These are phyloP conservation scores for Kuraishia borneana DNA, from an alignment of 805 yeast species.

Conservation along the genomic window DNA sequence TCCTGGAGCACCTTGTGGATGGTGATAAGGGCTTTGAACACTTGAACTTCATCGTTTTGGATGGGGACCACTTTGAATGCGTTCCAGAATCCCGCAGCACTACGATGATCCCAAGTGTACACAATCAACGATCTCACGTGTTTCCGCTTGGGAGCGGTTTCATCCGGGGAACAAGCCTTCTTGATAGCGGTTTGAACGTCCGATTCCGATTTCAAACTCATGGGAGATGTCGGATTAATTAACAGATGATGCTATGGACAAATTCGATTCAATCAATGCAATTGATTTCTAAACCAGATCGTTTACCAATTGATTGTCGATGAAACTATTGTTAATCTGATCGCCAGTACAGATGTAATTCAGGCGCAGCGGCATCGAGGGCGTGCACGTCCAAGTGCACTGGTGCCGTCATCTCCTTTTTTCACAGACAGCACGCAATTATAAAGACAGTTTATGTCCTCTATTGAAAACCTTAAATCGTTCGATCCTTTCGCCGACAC, in stretches of 20 bases:
- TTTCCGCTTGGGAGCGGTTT: slow-evolving; percentile 88
- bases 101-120: slow-evolving; percentile 91
- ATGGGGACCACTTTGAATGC: slow-evolving; percentile 70
- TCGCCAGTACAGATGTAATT: too few relatives aligned
- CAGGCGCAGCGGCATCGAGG: too few relatives aligned
- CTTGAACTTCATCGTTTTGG: slow-evolving; percentile 70
- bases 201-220: slow-evolving; percentile 14
- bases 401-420: too few relatives aligned
- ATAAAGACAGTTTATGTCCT: slow-evolving; percentile 42
- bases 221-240: too few relatives aligned
- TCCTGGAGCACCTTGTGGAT: slow-evolving; percentile 93
- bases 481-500: slow-evolving; percentile 99
- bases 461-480: slow-evolving; percentile 83
- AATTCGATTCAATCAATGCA: too few relatives aligned
- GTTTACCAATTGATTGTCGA: background rate
- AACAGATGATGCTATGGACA: too few relatives aligned
- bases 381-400: too few relatives aligned
- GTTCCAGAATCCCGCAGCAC: slow-evolving; percentile 78
- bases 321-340: too few relatives aligned
- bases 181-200: slow-evolving; percentile 41
- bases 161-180: slow-evolving; percentile 81
- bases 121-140: slow-evolving; percentile 95
- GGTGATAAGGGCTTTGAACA: slow-evolving; percentile 76
- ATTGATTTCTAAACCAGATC: background rate
- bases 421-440: background rate